Percentiles rank a stretch among this genome's conserved stretches.
phyloP scores from a whole-genome alignment of 192 early-diverging fungal species.

The Coemansia sp. region DNA sequence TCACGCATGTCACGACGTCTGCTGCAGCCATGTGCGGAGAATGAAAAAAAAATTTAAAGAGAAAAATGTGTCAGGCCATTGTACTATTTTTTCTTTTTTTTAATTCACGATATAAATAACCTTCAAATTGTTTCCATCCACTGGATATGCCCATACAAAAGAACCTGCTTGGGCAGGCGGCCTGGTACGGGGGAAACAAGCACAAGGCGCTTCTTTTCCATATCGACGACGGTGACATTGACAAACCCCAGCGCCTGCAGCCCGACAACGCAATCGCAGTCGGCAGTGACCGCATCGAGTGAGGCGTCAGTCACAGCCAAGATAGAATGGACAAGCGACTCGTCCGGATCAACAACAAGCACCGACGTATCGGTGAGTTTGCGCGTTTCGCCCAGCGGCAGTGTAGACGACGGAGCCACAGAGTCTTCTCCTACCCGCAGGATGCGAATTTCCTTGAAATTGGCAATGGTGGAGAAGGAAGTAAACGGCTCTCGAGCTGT shows the following conservation, averaged over 20 bases:
- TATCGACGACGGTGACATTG: slow-evolving; percentile 65
- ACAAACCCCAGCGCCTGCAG: slow-evolving; percentile 57
- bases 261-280: slow-evolving; percentile 69
- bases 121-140: slow-evolving; percentile 85
- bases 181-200: slow-evolving; percentile 84
- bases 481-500: slow-evolving; percentile 66
- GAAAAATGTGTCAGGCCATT: too few relatives aligned
- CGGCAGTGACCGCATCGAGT: slow-evolving; percentile 40
- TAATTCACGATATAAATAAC: too few relatives aligned
- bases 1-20: too few relatives aligned
- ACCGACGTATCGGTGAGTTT: slow-evolving; percentile 75
- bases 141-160: slow-evolving; percentile 79
- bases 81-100: neutral
- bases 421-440: slow-evolving; percentile 64
- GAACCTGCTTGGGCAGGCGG: slow-evolving; percentile 75
- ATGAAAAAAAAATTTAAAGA: too few relatives aligned
- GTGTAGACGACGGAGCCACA: slow-evolving; percentile 81
- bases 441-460: slow-evolving; percentile 72
- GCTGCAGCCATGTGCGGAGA: too few relatives aligned
- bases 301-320: slow-evolving; percentile 69
- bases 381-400: slow-evolving; percentile 83
- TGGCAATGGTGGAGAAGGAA: slow-evolving; percentile 79
- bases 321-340: slow-evolving; percentile 79
- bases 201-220: slow-evolving; percentile 72
- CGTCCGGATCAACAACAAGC: slow-evolving; percentile 72